Base-by-base conservation (phyloP, 805 yeast genomes). In the Ogataea pini region DNA sequence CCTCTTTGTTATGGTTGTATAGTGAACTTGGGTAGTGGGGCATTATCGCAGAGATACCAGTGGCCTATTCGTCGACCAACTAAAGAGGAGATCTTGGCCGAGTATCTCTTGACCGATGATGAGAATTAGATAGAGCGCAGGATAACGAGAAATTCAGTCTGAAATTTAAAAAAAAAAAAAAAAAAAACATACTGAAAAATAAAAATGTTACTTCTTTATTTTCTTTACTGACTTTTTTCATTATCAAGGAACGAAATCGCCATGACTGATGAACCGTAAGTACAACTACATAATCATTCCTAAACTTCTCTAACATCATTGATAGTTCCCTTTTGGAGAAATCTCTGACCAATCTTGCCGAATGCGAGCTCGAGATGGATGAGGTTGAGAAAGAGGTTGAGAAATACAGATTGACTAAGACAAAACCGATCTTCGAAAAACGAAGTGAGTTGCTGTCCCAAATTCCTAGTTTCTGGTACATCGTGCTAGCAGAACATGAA, bases 391-490 rank as follows among this genome's bases (percentile, higher is more conserved):
- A 76, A 41, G 79, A 80, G 20, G 82, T 82, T 19, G 85, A 84
- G 57, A 64, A 76, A 37, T 77, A 69, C 51, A 72, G 86, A 43
- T 64, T 84, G 32, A 65, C 67, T 41, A 68, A 76, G 25, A 76
- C 89, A 7, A 77, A 76, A 53, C 78, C 82, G 16, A 72, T 87
- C 7, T 89, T 80, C 60, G 71, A 62, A 5, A 67, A 76, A 48
- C 73, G 97, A 56, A 73, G 87, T 19, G 70, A 59, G 6, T 67
- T 77, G n/a, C 71, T 83, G 13, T 47, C 57, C 4, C 63, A 72
- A 3, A 78, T 90, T 36, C 89, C 91, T 1, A 79, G 79, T 54
- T 90, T 92, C 65, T 92, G 98, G 98, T 85, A 86, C 59, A 78
- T 85, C 45, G 96, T 87, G 0, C 68, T 92, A 9, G 89, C 91